Evolutionary conservation across 2,329 filamentous ascomycete genomes (phyloP).

Genomic region (Taxawa tesnikishii): DNA sequence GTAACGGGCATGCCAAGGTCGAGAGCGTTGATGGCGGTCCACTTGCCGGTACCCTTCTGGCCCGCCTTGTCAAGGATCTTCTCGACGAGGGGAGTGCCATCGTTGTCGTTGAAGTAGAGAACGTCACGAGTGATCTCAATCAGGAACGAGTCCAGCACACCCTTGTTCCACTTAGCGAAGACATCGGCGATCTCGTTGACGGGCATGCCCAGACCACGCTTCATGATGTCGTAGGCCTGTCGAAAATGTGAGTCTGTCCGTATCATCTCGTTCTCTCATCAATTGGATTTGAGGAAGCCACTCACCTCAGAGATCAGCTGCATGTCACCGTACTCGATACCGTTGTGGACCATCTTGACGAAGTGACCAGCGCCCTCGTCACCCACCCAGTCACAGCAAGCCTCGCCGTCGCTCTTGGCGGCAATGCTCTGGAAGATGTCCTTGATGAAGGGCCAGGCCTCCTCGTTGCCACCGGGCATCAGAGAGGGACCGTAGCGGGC

Average conservation of each 20-base stretch:
- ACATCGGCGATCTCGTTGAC: constrained; percentile 95
- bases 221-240: constrained; percentile 98
- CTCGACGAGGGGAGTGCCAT: constrained; percentile 82
- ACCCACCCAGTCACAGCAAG: constrained; percentile 99
- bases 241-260: constrained; percentile 8
- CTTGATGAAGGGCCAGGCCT: constrained; percentile 96
- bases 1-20: constrained; percentile 98
- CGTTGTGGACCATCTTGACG: constrained; percentile 99
- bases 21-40: constrained; percentile 97
- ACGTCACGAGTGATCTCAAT: constrained; percentile 99
- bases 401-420: constrained; percentile 92
- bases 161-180: constrained; percentile 94
- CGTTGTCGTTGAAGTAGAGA: constrained; percentile 95
- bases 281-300: constrained; percentile 1
- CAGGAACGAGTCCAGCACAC: constrained; percentile 96
- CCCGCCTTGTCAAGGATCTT: constrained; percentile 98
- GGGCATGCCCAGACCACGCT: constrained; percentile 81
- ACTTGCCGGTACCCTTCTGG: constrained; percentile 99
- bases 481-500: constrained; percentile 92
- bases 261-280: background rate
- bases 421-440: constrained; percentile 97
- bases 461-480: constrained; percentile 98
- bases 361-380: constrained; percentile 99
- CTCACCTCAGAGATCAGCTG: constrained; percentile 96
- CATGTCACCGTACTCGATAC: constrained; percentile 99